phyloP scores from a whole-genome alignment of 768 basidiomycete genomes.

The Leccinum uliginosum region DNA sequence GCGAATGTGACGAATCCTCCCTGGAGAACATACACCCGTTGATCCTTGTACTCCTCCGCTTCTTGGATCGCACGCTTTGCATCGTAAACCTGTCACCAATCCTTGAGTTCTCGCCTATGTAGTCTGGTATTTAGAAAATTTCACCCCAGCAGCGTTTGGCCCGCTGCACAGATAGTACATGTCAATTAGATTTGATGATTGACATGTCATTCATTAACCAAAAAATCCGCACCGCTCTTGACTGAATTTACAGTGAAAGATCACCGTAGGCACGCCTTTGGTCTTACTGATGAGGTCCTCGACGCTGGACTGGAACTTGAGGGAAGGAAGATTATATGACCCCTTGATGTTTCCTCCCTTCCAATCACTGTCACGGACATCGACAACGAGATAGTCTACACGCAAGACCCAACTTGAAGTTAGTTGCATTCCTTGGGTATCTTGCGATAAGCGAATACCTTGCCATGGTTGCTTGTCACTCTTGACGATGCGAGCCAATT shows the following conservation, averaged over 20 bases:
- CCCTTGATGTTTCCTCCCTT: slow-evolving; percentile 74
- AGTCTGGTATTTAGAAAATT: slow-evolving; percentile 12
- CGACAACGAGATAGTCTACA: slow-evolving; percentile 68
- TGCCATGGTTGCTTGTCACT: slow-evolving; percentile 52
- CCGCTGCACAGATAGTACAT: slow-evolving; percentile 43
- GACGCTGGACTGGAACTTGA: slow-evolving; percentile 52
- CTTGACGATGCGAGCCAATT: slow-evolving; percentile 67
- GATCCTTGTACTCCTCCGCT: slow-evolving; percentile 39
- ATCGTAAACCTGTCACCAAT: slow-evolving; percentile 53
- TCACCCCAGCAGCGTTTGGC: slow-evolving; percentile 71
- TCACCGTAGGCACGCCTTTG: slow-evolving; percentile 55
- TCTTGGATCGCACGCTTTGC: slow-evolving; percentile 49
- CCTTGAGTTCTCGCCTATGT: slow-evolving; percentile 3
- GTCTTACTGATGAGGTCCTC: slow-evolving; percentile 55
- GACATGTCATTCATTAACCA: too few species aligned
- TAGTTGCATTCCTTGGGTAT: background rate
- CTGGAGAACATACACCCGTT: slow-evolving; percentile 61
- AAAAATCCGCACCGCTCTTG: slow-evolving; percentile 58
- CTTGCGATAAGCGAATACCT: slow-evolving; percentile 11
- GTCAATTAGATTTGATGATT: too few species aligned
- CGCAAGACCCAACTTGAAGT: background rate
- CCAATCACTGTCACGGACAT: slow-evolving; percentile 83
- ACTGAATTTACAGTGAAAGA: slow-evolving; percentile 79
- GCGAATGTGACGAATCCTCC: slow-evolving; percentile 77
- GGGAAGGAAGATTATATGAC: slow-evolving; percentile 58